phyloP scores from a whole-genome alignment of 2,329 filamentous ascomycete genomes.

The Fusarium marasasianum region DNA sequence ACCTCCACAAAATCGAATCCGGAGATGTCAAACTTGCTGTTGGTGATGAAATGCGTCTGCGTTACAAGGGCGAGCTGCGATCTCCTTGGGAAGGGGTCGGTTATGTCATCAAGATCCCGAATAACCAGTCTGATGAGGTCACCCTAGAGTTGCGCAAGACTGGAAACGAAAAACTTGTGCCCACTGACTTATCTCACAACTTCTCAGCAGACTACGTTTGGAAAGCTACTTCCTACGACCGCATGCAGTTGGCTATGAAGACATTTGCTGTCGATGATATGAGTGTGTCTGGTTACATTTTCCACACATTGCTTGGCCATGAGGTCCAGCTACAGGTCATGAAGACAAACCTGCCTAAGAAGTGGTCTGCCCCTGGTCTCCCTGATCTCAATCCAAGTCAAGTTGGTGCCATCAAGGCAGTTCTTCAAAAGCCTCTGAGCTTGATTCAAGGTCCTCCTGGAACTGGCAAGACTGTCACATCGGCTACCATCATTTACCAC shows the following conservation, averaged over 20 bases:
- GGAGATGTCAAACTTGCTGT: slow-evolving; percentile 98
- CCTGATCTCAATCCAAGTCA: slow-evolving; percentile 96
- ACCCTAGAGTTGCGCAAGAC: slow-evolving; percentile 93
- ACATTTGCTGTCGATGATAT: slow-evolving; percentile 97
- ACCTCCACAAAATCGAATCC: slow-evolving; percentile 95
- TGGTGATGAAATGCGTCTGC: slow-evolving; percentile 96
- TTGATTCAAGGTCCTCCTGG: slow-evolving; percentile 97
- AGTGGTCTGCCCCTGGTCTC: slow-evolving; percentile 93
- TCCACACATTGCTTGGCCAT: slow-evolving; percentile 94
- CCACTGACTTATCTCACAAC: slow-evolving; percentile 95
- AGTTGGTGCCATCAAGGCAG: slow-evolving; percentile 94
- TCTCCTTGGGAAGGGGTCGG: slow-evolving; percentile 96
- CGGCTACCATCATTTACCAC: slow-evolving; percentile 98
- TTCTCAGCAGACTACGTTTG: slow-evolving; percentile 99
- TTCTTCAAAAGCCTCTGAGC: slow-evolving; percentile 91
- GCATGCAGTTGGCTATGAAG: slow-evolving; percentile 99
- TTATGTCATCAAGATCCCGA: slow-evolving; percentile 99
- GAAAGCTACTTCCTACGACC: slow-evolving; percentile 99
- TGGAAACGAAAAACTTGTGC: slow-evolving; percentile 94
- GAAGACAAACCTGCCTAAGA: slow-evolving; percentile 95
- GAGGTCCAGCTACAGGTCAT: slow-evolving; percentile 94
- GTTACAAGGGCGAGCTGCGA: slow-evolving; percentile 94
- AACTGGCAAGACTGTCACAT: slow-evolving; percentile 98
- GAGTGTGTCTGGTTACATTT: slow-evolving; percentile 98
- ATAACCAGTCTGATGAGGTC: slow-evolving; percentile 98